These are phyloP conservation scores for Chalciporus piperatus DNA, from an alignment of 768 basidiomycete genomes.

Conservation along the genomic window DNA sequence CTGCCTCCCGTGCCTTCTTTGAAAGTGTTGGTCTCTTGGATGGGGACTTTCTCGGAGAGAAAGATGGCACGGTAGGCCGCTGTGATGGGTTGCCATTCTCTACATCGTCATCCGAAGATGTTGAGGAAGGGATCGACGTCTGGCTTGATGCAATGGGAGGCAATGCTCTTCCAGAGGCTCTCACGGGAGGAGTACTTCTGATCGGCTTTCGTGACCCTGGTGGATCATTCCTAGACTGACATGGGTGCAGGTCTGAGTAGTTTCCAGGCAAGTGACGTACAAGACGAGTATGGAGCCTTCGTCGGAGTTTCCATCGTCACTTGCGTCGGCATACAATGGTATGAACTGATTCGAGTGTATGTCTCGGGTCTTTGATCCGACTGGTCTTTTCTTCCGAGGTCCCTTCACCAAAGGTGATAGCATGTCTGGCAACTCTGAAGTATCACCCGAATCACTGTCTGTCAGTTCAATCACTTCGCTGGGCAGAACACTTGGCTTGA, in stretches of 20 bases:
- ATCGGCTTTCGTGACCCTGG: slow-evolving; percentile 47
- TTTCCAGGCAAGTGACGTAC: slow-evolving; percentile 25
- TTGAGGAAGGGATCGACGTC: background rate
- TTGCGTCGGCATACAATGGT: slow-evolving; percentile 27
- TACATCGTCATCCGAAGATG: slow-evolving; percentile 8
- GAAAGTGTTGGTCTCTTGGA: slow-evolving; percentile 25
- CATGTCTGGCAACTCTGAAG: slow-evolving; percentile 20
- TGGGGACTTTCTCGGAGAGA: slow-evolving; percentile 11
- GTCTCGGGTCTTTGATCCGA: slow-evolving; percentile 7
- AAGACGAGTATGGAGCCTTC: slow-evolving; percentile 38
- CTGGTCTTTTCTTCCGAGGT: slow-evolving; percentile 3
- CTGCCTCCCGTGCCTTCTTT: slow-evolving; percentile 43
- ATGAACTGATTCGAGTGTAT: slow-evolving; percentile 2
- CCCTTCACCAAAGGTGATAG: slow-evolving; percentile 23
- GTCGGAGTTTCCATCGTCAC: slow-evolving; percentile 34
- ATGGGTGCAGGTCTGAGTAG: slow-evolving; percentile 4
- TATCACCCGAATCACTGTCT: slow-evolving; percentile 25
- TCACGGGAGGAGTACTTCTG: slow-evolving; percentile 12
- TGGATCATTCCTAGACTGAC: slow-evolving; percentile 43
- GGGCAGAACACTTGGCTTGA: background rate
- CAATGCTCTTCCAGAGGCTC: slow-evolving; percentile 1
- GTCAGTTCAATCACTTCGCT: slow-evolving; percentile 31
- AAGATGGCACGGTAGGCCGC: slow-evolving; percentile 4
- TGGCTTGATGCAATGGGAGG: background rate
- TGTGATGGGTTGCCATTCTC: slow-evolving; percentile 2